These are phyloP conservation scores for Termitomyces sp. DNA, from an alignment of 768 basidiomycete species.

Conservation along the genomic window DNA sequence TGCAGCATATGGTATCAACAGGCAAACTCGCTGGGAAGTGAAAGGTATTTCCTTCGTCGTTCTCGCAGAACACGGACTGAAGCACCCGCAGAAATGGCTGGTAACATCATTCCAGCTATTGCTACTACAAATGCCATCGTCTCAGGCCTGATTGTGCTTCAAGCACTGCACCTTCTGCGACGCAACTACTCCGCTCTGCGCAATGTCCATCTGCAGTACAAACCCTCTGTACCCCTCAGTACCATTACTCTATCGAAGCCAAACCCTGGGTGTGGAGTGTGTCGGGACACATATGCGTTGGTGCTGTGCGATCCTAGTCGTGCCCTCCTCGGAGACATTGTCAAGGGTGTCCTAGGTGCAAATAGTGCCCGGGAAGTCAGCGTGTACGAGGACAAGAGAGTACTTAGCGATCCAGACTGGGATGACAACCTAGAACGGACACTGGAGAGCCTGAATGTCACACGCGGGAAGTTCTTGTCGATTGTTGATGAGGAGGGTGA, in stretches of 20 bases:
- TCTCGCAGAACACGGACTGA: background rate
- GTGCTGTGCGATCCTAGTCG: constrained; percentile 72
- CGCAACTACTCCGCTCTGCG: constrained; percentile 59
- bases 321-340: constrained; percentile 69
- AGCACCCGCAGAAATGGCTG: constrained; percentile 82
- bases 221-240: constrained; percentile 75
- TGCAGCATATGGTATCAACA: constrained; percentile 82
- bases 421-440: constrained; percentile 85
- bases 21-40: constrained; percentile 93
- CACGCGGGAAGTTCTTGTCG: constrained; percentile 81
- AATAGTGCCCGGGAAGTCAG: constrained; percentile 59
- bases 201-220: constrained; percentile 79
- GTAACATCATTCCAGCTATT: constrained; percentile 99
- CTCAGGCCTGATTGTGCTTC: constrained; percentile 91
- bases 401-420: constrained; percentile 92
- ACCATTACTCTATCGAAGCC: constrained; percentile 65
- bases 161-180: constrained; percentile 82
- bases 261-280: constrained; percentile 79
- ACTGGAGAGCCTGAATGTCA: constrained; percentile 77
- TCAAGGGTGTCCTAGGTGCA: constrained; percentile 63
- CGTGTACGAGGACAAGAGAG: constrained; percentile 82
- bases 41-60: constrained; percentile 60
- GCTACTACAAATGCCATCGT: constrained; percentile 99
- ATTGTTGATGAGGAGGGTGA: constrained; percentile 89
- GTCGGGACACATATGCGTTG: constrained; percentile 78